Conservation (phyloP, 2,329 filamentous ascomycete species). For the Botrytis paeoniae region DNA sequence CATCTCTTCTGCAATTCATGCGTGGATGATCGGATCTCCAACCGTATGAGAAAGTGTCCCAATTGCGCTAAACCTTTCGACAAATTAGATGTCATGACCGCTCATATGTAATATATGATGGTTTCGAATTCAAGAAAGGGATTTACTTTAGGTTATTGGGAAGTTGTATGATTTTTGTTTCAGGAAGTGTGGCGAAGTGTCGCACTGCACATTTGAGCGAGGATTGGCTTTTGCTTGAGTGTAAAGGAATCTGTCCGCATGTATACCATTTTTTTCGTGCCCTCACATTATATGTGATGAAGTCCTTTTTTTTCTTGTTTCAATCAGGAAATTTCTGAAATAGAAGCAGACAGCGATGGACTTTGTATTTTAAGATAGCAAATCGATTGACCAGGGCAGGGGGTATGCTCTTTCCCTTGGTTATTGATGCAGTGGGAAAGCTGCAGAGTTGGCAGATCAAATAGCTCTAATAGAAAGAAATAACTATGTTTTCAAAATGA, state of each 20-base stretch:
- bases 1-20: slow-evolving; percentile 92
- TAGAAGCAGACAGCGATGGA: slow-evolving; percentile 6
- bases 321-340: not conserved
- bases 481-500: slow-evolving; percentile 2
- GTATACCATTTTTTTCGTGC: slow-evolving; percentile 21
- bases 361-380: slow-evolving; percentile 13
- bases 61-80: slow-evolving; percentile 92
- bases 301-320: not conserved
- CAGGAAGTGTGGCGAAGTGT: not conserved
- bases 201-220: slow-evolving; percentile 32
- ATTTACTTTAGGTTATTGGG: slow-evolving; percentile 18
- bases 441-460: not conserved
- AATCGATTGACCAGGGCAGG: not conserved
- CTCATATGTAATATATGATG: slow-evolving; percentile 48
- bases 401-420: slow-evolving; percentile 1
- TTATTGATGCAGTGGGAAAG: slow-evolving; percentile 10
- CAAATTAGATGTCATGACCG: slow-evolving; percentile 80
- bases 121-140: slow-evolving; percentile 15
- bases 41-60: slow-evolving; percentile 91
- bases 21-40: slow-evolving; percentile 82
- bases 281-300: slow-evolving; percentile 3
- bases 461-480: slow-evolving; percentile 19
- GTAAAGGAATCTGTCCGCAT: slow-evolving; percentile 1
- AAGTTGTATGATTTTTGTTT: slow-evolving; percentile 19
- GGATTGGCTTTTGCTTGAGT: slow-evolving; percentile 25